Conservation (phyloP, 1,284 basidiomycete species). For the Filobasidium uniguttulatum region DNA sequence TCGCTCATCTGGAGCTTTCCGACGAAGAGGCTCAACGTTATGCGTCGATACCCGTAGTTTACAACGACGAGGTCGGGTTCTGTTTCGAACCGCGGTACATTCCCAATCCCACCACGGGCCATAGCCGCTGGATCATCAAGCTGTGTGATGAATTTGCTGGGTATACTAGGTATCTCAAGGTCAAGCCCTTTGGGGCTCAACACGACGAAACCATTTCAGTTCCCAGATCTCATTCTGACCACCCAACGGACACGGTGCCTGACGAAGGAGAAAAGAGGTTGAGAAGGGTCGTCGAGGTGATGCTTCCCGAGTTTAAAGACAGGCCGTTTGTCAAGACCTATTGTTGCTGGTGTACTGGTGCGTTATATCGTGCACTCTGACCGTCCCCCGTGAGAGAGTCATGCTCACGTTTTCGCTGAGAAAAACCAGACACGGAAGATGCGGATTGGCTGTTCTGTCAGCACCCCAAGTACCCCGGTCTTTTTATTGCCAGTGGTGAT, state of each 20-base stretch:
- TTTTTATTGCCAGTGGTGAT: conserved; percentile 28
- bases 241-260: conserved; percentile 31
- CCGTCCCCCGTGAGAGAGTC: not conserved
- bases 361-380: not conserved
- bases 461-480: conserved; percentile 23
- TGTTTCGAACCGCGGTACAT: conserved; percentile 22
- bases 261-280: conserved; percentile 18
- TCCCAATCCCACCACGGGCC: conserved; percentile 3
- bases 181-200: conserved; percentile 18
- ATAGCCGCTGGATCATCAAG: conserved; percentile 20
- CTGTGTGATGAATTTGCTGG: conserved; percentile 29
- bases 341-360: conserved; percentile 33
- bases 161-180: conserved; percentile 18
- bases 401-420: not conserved
- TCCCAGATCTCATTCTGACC: conserved; percentile 29
- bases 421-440: conserved; percentile 24
- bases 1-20: conserved; percentile 30
- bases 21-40: conserved; percentile 26
- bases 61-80: conserved; percentile 22
- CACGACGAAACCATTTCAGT: conserved; percentile 21
- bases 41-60: conserved; percentile 23
- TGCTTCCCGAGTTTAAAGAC: conserved; percentile 24
- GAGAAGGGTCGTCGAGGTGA: conserved; percentile 19
- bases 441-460: conserved; percentile 24
- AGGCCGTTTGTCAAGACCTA: conserved; percentile 23